phyloP scores from a whole-genome alignment of 345 rosid genomes.

The Eucalyptus marginata region DNA sequence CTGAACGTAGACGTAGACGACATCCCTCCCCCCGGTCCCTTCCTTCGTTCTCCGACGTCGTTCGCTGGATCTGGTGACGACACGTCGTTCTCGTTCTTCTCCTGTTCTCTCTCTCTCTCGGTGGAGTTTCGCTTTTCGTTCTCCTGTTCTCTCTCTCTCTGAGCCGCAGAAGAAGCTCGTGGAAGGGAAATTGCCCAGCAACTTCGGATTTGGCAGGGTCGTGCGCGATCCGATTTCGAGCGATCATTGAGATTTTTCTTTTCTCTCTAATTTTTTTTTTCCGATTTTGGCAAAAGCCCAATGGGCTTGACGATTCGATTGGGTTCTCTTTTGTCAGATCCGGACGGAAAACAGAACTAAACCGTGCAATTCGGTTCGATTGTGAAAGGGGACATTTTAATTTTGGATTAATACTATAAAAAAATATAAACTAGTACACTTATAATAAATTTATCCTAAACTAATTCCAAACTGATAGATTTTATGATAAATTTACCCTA shows the following conservation, averaged over 20 bases:
- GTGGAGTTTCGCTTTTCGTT: background rate
- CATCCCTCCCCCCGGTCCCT: constrained; percentile 12
- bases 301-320: background rate
- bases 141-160: background rate
- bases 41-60: background rate
- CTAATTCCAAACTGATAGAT: no score
- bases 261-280: rapidly evolving
- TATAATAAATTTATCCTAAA: no score
- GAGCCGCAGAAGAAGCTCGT: background rate
- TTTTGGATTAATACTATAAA: background rate
- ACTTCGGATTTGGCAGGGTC: background rate
- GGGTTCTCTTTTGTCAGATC: background rate
- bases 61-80: background rate
- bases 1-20: constrained; percentile 32
- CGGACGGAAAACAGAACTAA: background rate
- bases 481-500: no score
- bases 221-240: background rate
- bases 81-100: background rate
- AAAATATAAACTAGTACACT: no score
- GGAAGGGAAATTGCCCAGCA: background rate
- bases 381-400: background rate
- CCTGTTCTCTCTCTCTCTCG: background rate
- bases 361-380: background rate
- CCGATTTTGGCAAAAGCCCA: background rate
- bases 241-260: background rate